These are phyloP conservation scores for Claviceps sorghi DNA, from an alignment of 2,329 filamentous ascomycete genomes.

Conservation along the genomic window DNA sequence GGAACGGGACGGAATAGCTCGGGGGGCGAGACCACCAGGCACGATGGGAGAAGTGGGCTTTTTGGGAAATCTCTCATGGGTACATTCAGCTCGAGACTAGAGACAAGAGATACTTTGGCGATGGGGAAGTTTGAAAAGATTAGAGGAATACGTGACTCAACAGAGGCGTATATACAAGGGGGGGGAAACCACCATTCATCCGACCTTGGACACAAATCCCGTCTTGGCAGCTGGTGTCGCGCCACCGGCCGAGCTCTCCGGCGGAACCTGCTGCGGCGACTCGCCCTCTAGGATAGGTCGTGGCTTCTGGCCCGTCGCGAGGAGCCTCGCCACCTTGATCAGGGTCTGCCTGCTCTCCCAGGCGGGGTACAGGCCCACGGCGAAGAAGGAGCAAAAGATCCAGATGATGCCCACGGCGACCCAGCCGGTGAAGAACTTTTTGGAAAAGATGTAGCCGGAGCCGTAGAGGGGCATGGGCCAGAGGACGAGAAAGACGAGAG, in stretches of 20 bases:
- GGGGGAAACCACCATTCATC: neutral
- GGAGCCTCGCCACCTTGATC: constrained; percentile 8
- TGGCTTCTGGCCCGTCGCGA: constrained; percentile 7
- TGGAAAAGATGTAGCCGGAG: constrained; percentile 48
- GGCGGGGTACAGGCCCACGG: constrained; percentile 68
- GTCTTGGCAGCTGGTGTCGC: constrained; percentile 3
- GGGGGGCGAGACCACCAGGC: too few relatives aligned
- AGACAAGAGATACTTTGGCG: too few relatives aligned
- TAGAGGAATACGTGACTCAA: too few relatives aligned
- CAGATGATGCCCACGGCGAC: constrained; percentile 56
- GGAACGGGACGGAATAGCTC: too few relatives aligned
- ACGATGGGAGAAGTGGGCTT: too few relatives aligned
- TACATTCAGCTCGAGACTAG: too few relatives aligned
- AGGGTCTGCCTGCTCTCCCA: constrained; percentile 59
- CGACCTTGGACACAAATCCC: neutral
- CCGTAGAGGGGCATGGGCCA: constrained; percentile 94
- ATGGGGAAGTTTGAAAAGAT: too few relatives aligned
- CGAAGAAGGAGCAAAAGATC: constrained; percentile 55
- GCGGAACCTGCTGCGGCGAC: neutral
- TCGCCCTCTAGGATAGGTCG: neutral
- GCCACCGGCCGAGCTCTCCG: constrained; percentile 3
- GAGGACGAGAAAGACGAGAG: constrained; percentile 58
- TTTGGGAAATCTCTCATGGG: too few relatives aligned
- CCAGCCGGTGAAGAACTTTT: constrained; percentile 59
- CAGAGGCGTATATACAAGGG: neutral